Base-by-base conservation (phyloP, 495 filamentous ascomycete species). In the Penicillium subrubescens region DNA sequence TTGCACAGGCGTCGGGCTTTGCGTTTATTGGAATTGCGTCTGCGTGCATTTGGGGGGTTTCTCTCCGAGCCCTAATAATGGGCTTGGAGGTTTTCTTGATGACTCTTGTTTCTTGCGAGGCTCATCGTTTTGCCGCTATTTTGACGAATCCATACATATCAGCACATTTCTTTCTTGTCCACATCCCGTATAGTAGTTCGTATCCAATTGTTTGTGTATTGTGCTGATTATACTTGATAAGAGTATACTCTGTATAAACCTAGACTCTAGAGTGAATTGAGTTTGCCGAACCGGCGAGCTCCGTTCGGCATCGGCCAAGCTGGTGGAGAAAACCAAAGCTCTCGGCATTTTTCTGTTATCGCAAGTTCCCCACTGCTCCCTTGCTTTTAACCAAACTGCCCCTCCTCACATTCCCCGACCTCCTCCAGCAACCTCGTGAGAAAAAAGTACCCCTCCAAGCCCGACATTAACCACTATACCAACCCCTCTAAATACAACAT, bases 1-100 rank as follows among this genome's bases (percentile, higher is more conserved):
- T 68, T 72, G 74, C 70, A 67, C 67, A 70, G 75, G 75, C 77
- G 74, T 78, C 68, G 62, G 72, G 71, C 55, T 70, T 68, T 60
- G 66, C 64, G 52, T 67, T 67, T 71, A 54, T 66, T 64, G 63
- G 58, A 64, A 58, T 43, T 70, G 50, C 59, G 69, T 73, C 65
- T 64, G 67, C 65, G 69, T 70, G 71, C 70, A 68, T 67, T 66
- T 66, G 59, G 69, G 63, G 53, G 60, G 63, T 65, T 54, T 23
- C 51, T 43, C 51, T 55, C 65, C 56, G 44, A 54, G 43, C 50
- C 61, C 15, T 65, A 57, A 8, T 65, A 54, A 8, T 64, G 54
- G 61, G 37, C 48, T 50, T 65, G 62, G 62, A 63, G 59, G 44
- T 64, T 48, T 23, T 61, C 59, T 66, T 63, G 63, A 68, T 62